These are phyloP conservation scores for Kuraishia borneana DNA, from an alignment of 805 yeast genomes.

Conservation along the genomic window DNA sequence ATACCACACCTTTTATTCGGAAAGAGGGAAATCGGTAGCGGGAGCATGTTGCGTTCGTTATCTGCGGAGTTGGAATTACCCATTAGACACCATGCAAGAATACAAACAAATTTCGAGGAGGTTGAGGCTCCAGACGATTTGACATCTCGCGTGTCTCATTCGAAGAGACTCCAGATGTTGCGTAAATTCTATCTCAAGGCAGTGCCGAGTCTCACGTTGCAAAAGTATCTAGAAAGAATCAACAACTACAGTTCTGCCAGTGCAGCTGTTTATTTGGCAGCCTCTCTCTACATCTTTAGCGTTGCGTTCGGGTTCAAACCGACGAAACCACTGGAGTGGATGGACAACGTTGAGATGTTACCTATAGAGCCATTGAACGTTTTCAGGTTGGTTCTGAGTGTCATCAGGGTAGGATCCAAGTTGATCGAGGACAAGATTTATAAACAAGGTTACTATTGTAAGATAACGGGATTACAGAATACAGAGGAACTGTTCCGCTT, in stretches of 20 bases:
- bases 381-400: conserved; percentile 26
- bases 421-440: conserved; percentile 32
- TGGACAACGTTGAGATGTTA: conserved; percentile 8
- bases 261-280: conserved; percentile 18
- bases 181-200: conserved; percentile 18
- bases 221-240: conserved; percentile 18
- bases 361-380: conserved; percentile 24
- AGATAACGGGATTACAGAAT: conserved; percentile 31
- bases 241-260: conserved; percentile 18
- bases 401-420: conserved; percentile 27
- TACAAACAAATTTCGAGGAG: conserved; percentile 17
- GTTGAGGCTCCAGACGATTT: not conserved
- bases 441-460: conserved; percentile 29
- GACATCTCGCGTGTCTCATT: not conserved
- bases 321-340: conserved; percentile 4
- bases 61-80: conserved; percentile 18
- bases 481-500: conserved; percentile 24
- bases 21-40: too few species aligned
- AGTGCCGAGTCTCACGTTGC: conserved; percentile 17
- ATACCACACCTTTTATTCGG: too few species aligned
- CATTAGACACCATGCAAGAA: conserved; percentile 12
- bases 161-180: conserved; percentile 2
- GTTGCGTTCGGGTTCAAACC: conserved; percentile 14
- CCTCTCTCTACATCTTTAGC: conserved; percentile 19
- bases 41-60: not conserved